Conservation (phyloP, 2,329 filamentous ascomycete species). For the Colletotrichum tanaceti region DNA sequence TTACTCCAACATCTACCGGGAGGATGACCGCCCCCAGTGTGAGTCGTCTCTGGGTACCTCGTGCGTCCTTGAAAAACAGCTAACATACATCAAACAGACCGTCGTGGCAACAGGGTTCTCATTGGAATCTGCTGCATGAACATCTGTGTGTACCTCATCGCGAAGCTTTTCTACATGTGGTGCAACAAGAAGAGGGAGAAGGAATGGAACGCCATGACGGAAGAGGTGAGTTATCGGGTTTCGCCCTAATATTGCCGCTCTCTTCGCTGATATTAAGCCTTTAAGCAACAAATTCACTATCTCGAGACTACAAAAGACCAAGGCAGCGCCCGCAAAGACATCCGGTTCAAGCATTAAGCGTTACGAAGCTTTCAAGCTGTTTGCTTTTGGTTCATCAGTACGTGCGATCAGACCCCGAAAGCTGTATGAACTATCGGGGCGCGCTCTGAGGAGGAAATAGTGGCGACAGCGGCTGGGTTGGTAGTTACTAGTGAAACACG, state of each 20-base stretch:
- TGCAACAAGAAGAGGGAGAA: constrained; percentile 60
- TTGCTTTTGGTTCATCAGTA: not conserved
- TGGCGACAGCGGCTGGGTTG: too few species aligned
- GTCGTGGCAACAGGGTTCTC: constrained; percentile 41
- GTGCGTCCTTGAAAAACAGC: accelerated
- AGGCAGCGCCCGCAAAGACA: constrained; percentile 37
- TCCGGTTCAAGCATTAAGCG: constrained; percentile 34
- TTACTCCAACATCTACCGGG: constrained; percentile 60
- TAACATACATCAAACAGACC: constrained; percentile 16
- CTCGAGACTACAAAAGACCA: constrained; percentile 39
- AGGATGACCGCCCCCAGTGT: constrained; percentile 57
- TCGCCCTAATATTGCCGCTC: too few species aligned
- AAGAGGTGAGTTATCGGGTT: constrained; percentile 44
- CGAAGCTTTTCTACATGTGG: constrained; percentile 65
- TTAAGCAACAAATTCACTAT: constrained; percentile 30
- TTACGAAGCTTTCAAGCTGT: not conserved
- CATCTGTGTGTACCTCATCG: constrained; percentile 54
- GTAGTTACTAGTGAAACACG: too few species aligned
- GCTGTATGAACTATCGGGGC: not conserved
- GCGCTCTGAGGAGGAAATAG: too few species aligned
- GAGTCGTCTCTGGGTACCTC: not conserved
- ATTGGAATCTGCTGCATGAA: constrained; percentile 43
- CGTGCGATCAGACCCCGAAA: not conserved
- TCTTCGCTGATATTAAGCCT: not conserved
- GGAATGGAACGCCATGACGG: constrained; percentile 61